Conservation (phyloP, 2,329 filamentous ascomycete species). For the Trichoderma lentiforme region DNA sequence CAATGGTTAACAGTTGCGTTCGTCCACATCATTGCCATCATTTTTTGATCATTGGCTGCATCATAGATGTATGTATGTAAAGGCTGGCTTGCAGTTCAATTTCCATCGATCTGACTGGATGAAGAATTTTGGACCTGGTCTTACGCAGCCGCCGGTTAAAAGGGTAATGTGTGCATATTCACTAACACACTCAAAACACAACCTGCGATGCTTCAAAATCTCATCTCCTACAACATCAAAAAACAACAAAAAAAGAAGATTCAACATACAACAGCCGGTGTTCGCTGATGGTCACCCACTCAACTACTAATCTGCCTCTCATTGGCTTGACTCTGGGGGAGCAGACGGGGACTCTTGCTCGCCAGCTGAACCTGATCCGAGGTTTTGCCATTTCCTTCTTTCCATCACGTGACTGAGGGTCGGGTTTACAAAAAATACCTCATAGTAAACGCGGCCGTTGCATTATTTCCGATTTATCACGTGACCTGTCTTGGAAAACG, state of each 20-base stretch:
- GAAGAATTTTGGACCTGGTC: background rate
- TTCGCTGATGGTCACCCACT: background rate
- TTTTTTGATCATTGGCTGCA: background rate
- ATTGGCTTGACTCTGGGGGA: background rate
- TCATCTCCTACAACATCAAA: background rate
- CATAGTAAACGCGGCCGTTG: too few species aligned
- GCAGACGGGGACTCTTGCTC: too few species aligned
- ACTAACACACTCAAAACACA: background rate
- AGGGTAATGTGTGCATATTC: background rate
- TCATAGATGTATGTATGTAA: background rate
- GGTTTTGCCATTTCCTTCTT: too few species aligned
- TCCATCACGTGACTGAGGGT: too few species aligned
- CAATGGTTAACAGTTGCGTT: background rate
- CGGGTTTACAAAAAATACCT: too few species aligned
- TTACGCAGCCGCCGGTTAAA: background rate
- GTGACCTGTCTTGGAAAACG: too few species aligned
- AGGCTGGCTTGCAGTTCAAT: background rate
- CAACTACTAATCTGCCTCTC: background rate
- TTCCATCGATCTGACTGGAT: background rate
- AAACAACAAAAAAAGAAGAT: background rate
- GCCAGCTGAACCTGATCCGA: too few species aligned
- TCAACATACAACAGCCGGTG: background rate
- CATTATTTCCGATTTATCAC: too few species aligned
- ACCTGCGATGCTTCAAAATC: background rate
- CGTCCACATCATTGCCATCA: background rate